Evolutionary conservation across 768 basidiomycete species (phyloP), one percentile per base, ranked within the genome.

Genomic region (Tephrocybe rancida): DNA sequence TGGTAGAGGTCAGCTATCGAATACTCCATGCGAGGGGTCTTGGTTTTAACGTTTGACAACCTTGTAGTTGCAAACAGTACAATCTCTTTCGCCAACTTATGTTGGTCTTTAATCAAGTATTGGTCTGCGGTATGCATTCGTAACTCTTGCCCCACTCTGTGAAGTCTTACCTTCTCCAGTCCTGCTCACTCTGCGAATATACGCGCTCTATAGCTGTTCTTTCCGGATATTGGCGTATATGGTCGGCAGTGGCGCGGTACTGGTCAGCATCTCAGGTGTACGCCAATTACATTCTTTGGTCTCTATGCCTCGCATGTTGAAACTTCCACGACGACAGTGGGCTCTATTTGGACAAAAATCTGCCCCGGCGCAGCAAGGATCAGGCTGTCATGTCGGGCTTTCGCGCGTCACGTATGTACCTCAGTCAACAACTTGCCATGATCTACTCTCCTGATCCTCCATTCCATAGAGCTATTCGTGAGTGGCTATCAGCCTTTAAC

Each of bases 191-290:
- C 62, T 80, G 37, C 77, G 83, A 35, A 77, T 77, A 46, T 78
- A 75, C 52, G 82, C 83, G 4, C 62, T 85, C 13, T 84, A 81
- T 51, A 66, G 69, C 10, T 62, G 75, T 30, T 75, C 73, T 18
- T 55, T 68, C 39, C 67, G 70, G 18, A 61, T 82, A 30, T 54
- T 77, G n/a, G 51, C 58, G 5, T 67, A 63, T 26, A 61, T 82
- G 62, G 16, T 77, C 1, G 61, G 63, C 5, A 65, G 67, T 25
- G 74, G 65, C 2, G 47, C 61, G 0, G 47, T 70, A 1, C 55
- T 83, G 27, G 51, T 60, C 1, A 63, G 56, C 1, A 48, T 77
- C 4, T 55, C 71, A 41, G 67, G 58, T 34, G 82, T 83, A 57
- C 45, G 77, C 69, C 29, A n/a, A n/a, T n/a, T n/a, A n/a, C 34